These are phyloP conservation scores for Kernera saxatilis DNA, from an alignment of 345 rosid species.

Conservation along the genomic window DNA sequence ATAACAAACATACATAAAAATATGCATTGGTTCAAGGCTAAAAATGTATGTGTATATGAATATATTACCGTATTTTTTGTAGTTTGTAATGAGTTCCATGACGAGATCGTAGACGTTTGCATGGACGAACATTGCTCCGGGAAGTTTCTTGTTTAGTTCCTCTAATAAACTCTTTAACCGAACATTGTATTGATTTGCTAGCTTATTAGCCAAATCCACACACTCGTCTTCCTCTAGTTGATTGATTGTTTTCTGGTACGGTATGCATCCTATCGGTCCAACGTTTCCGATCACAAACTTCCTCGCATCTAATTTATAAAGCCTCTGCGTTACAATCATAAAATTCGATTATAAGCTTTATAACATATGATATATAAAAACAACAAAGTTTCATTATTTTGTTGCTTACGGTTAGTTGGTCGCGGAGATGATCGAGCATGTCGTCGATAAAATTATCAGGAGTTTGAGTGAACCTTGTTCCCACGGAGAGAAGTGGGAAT, in stretches of 20 bases:
- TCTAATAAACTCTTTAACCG: constrained; percentile 37
- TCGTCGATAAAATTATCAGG: constrained; percentile 45
- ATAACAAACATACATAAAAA: constrained; percentile 31
- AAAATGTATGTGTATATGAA: neutral
- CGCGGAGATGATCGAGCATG: constrained; percentile 51
- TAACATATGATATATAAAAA: neutral
- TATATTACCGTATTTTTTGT: constrained; percentile 44
- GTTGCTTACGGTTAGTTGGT: constrained; percentile 51
- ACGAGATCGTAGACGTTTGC: constrained; percentile 54
- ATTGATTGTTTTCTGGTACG: constrained; percentile 52
- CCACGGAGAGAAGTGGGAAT: constrained; percentile 45
- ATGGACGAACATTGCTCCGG: constrained; percentile 46
- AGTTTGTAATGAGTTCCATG: constrained; percentile 48
- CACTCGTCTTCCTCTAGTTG: constrained; percentile 42
- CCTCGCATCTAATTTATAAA: constrained; percentile 58
- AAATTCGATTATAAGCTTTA: neutral
- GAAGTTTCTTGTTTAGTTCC: constrained; percentile 38
- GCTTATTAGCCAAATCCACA: constrained; percentile 45
- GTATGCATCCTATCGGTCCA: constrained; percentile 85
- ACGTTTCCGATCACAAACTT: constrained; percentile 59
- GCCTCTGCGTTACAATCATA: constrained; percentile 41
- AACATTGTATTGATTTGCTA: constrained; percentile 55
- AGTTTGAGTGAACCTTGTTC: constrained; percentile 38
- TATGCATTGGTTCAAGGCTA: constrained; percentile 34
- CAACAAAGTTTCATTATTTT: neutral